Evolutionary conservation across 176 grass and related monocot genomes (phyloP).

Genomic region (Aechmea fasciata): DNA sequence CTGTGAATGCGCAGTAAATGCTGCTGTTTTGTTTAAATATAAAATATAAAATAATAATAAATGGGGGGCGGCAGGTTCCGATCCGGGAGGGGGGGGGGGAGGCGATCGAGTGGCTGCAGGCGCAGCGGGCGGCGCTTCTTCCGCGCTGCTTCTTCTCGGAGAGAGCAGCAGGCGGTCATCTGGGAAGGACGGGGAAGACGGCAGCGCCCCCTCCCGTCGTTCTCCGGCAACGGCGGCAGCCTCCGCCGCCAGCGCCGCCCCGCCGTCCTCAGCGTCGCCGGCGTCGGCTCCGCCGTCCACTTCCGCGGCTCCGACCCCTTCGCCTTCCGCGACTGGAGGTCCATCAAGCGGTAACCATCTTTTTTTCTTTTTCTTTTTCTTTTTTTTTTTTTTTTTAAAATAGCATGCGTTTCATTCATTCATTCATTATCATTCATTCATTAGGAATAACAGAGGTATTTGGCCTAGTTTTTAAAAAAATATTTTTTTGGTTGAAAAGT

Average conservation of each 20-base stretch:
- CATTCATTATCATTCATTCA: no score
- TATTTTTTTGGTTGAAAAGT: no score
- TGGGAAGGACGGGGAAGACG: no score
- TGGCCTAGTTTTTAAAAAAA: no score
- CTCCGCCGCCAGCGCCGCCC: conserved; percentile 19
- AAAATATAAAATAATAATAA: no score
- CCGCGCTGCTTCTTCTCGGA: conserved; percentile 77
- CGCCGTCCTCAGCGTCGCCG: conserved; percentile 59
- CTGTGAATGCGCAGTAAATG: no score
- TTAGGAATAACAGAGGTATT: no score
- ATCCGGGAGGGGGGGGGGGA: conserved; percentile 53
- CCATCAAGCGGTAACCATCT: conserved; percentile 55
- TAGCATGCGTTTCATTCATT: no score
- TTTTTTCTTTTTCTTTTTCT: no score
- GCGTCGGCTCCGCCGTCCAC: conserved; percentile 70
- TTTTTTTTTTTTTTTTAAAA: no score
- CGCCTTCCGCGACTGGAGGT: conserved; percentile 52
- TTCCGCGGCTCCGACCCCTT: conserved; percentile 56
- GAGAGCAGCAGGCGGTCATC: conserved; percentile 6
- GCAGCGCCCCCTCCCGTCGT: background rate
- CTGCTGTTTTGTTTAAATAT: no score
- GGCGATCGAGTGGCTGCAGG: conserved; percentile 78
- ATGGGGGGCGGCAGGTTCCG: conserved; percentile 33
- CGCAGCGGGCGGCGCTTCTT: conserved; percentile 28
- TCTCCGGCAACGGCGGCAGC: conserved; percentile 6